A percentile compares a stretch with the other conserved stretches of the same genome.
phyloP scores from a whole-genome alignment of 768 basidiomycete genomes.

The Tylopilus felleus region DNA sequence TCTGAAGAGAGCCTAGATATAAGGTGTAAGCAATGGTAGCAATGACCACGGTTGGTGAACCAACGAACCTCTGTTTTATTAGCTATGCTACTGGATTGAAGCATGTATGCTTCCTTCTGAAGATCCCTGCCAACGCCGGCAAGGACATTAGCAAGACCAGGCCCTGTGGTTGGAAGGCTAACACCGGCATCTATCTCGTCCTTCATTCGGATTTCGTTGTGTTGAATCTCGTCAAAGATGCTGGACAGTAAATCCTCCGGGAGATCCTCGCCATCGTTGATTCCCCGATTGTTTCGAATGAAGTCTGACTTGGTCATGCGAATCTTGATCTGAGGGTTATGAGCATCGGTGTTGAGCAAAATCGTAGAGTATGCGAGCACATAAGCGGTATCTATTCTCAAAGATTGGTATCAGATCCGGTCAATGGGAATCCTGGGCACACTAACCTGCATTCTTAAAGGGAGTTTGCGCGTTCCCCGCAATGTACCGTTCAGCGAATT shows the following conservation, averaged over 20 bases:
- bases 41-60: not conserved
- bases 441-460: constrained; percentile 91
- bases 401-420: constrained; percentile 7
- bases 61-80: constrained; percentile 85
- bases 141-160: constrained; percentile 78
- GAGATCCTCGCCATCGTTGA: constrained; percentile 87
- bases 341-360: constrained; percentile 95
- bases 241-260: constrained; percentile 76
- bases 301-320: constrained; percentile 94
- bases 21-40: not conserved
- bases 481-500: constrained; percentile 96
- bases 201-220: constrained; percentile 97
- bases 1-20: constrained; percentile 75
- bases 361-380: constrained; percentile 94
- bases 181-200: constrained; percentile 77
- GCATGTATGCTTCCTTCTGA: constrained; percentile 92
- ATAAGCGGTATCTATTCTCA: constrained; percentile 76
- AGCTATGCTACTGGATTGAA: constrained; percentile 95
- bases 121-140: constrained; percentile 91
- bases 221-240: constrained; percentile 88
- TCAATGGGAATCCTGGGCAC: not conserved
- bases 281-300: constrained; percentile 92
- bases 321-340: constrained; percentile 91
- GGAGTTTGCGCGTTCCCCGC: constrained; percentile 78
- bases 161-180: constrained; percentile 42